Percentiles rank a stretch among this genome's conserved stretches.
Conservation (phyloP, 1,284 basidiomycete genomes). For the Fomes fomentarius region DNA sequence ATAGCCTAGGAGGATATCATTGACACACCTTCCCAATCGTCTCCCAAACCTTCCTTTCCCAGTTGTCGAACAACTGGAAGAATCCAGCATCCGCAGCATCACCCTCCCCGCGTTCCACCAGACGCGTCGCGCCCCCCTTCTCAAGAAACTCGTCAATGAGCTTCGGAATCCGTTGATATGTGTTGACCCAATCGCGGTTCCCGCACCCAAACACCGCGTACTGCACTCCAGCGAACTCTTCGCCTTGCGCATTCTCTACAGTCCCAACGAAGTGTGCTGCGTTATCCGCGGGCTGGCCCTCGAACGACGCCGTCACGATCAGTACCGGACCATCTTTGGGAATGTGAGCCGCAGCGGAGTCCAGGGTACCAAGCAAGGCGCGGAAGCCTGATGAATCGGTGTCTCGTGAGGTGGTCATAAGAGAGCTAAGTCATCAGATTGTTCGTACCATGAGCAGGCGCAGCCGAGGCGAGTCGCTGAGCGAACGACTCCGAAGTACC, state of each 20-base stretch:
- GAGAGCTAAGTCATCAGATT: too few relatives aligned
- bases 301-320: conserved; percentile 54
- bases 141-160: conserved; percentile 44
- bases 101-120: conserved; percentile 45
- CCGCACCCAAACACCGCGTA: conserved; percentile 58
- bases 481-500: conserved; percentile 55
- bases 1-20: too few relatives aligned
- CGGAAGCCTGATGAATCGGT: conserved; percentile 40
- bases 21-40: conserved; percentile 25
- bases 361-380: conserved; percentile 44
- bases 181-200: conserved; percentile 54
- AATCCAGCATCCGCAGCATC: conserved; percentile 48
- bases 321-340: conserved; percentile 50
- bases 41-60: conserved; percentile 46
- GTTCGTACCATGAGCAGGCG: conserved; percentile 42
- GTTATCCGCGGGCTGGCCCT: conserved; percentile 55
- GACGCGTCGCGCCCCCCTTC: conserved; percentile 42
- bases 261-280: conserved; percentile 48
- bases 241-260: conserved; percentile 35
- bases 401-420: too few relatives aligned
- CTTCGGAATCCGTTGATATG: conserved; percentile 54
- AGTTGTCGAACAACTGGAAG: conserved; percentile 51
- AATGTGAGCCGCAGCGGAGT: conserved; percentile 42
- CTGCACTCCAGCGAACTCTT: conserved; percentile 38
- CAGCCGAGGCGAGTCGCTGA: conserved; percentile 46